Base-by-base conservation (phyloP, 116 monocot genomes). In the Phalaenopsis hybrid region DNA sequence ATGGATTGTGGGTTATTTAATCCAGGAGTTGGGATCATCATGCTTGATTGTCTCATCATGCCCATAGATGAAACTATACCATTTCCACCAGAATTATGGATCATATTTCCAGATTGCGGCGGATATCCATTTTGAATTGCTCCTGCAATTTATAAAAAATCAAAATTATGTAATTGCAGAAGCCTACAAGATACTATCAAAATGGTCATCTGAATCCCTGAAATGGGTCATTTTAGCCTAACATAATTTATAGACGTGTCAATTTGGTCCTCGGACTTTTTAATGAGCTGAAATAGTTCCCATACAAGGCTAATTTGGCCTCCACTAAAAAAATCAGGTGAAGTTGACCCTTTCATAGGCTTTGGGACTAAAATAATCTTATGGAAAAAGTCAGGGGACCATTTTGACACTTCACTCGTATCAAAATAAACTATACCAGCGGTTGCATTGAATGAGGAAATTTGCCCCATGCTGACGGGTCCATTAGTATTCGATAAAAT, bases 1-100 rank as follows among this genome's bases (percentile, higher is more conserved):
- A 84, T 57, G 25, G 82, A 81, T 78, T 86, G 85, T 31, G 20
- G 61, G 89, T 85, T 90, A 81, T 84, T 92, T 25, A 94, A 86
- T 74, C 94, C 92, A 83, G 94, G 94, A 11, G 94, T 92, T 67
- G 91, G 94, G 7, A 94, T 92, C 92, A 92, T 95, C 73, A 90
- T 89, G 82, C 84, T 92, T 70, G 82, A 78, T 79, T 81, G 84
- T 69, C 84, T 83, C 68, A 81, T 76, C n/a, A 90, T 57, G 63
- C 85, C 88, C 51, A 81, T 45, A 12, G 92, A 86, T 11, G 88
- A 69, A 67, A 90, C 81, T 8, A 88, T 82, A 85, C 46, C 85
- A 57, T 76, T 90, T 61, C 82, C 86, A 75, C 84, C 84, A 78
- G 87, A 85, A 80, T 87, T 82, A 57, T 88, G 59, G 34, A 87